Evolutionary conservation across 106 monocot genomes (phyloP), one percentile per base, ranked within the genome.

Genomic region (Posidonia australis): DNA sequence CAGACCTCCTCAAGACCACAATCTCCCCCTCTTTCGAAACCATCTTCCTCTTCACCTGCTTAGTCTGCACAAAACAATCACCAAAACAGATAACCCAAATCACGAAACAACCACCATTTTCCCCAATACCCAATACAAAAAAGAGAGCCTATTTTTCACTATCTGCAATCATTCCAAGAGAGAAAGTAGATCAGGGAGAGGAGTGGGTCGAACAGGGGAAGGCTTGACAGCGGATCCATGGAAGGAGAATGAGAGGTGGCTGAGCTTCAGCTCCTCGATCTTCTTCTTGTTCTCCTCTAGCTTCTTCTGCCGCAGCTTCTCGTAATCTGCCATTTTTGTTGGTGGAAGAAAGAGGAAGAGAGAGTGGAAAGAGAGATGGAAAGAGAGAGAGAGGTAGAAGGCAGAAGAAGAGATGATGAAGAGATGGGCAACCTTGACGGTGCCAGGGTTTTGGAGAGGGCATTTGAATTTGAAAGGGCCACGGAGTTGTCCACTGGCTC

Each of bases 231-330:
- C 67, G 70, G 68, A 64, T 49, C 44, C 16, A 19, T 43, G 68
- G 54, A 76, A 62, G 62, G 69, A 59, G 63, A 44, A 13, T 29
- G 63, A 76, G 28, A 90, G 54, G 66, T 86, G 68, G 62, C 46
- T 24, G 54, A 88, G 79, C 22, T 81, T 86, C 52, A 86, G 86
- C 71, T 90, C 81, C 31, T 86, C 90, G 42, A 90, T 72, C 77
- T 81, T 90, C 73, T 31, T 75, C 76, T 81, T 83, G 86, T 90
- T 90, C 79, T 81, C 90, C 69, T 86, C 86, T 28, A 90, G 71
- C 73, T 81, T 78, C 74, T 55, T 80, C 52, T 68, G 67, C 46
- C 86, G 72, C 44, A 83, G 65, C 64, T 90, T 83, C 67, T 90
- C 90, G 68, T 90, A 90, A 5, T 61, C 70, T 36, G 46, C 70